Percentiles rank a stretch among this genome's conserved stretches.
phyloP scores from a whole-genome alignment of 1,284 basidiomycete genomes.

The Naganishia albida region DNA sequence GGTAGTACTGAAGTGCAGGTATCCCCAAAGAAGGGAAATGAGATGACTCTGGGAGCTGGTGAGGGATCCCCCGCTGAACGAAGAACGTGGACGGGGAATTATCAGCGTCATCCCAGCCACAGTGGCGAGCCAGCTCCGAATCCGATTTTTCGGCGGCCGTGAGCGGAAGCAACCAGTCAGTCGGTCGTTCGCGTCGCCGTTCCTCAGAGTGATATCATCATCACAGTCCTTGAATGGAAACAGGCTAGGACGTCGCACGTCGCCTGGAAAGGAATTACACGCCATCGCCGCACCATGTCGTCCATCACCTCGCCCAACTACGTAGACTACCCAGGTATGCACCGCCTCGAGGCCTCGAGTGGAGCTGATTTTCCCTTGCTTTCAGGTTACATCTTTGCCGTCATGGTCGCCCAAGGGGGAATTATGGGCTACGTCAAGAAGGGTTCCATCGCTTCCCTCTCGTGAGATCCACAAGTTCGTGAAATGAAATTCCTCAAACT shows the following conservation, averaged over 20 bases:
- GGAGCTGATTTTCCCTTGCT: neutral
- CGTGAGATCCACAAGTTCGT: constrained; percentile 35
- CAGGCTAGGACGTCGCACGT: too few species aligned
- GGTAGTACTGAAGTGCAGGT: neutral
- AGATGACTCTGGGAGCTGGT: constrained; percentile 9
- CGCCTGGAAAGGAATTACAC: too few species aligned
- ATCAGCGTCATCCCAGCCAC: constrained; percentile 7
- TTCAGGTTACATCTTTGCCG: constrained; percentile 45
- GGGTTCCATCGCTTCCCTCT: constrained; percentile 45
- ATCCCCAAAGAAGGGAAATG: constrained; percentile 1
- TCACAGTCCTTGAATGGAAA: neutral
- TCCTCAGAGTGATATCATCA: neutral
- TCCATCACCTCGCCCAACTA: constrained; percentile 16
- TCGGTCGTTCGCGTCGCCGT: neutral
- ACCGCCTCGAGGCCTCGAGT: neutral
- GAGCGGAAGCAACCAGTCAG: neutral
- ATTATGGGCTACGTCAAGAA: constrained; percentile 44
- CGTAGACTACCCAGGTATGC: constrained; percentile 36
- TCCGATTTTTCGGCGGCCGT: constrained; percentile 7
- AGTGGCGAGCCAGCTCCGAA: neutral
- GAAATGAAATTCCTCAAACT: neutral
- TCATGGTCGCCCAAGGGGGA: constrained; percentile 42
- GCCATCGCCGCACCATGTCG: too few species aligned
- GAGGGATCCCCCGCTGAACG: neutral
- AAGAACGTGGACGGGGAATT: neutral